Evolutionary conservation across 2,329 filamentous ascomycete species (phyloP), one percentile per base, ranked within the genome.

Genomic region (Botryotinia narcissicola): DNA sequence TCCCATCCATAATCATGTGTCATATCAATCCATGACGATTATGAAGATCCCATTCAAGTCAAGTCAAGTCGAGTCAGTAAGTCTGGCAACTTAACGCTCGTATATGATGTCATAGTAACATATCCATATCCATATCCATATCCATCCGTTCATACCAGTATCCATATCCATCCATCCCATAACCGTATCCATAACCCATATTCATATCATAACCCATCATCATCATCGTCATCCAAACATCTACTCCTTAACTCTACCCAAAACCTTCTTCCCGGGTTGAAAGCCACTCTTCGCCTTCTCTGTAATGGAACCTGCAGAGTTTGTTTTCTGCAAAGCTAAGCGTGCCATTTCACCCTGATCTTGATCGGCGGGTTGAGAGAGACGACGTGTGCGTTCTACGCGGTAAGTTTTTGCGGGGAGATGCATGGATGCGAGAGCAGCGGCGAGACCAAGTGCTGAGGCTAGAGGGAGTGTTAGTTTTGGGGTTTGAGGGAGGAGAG

Each of bases 321-420:
- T 67, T 2, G 70, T 72, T 32, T 72, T 72, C 18, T 72, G 60
- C n/a, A 72, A 44, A 6, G 70, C 44, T 12, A 72, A 63, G 12
- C 70, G 70, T 18, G 60, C 14, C 70, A 72, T 59, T 25, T 72
- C 70, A 9, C 44, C 35, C 18, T 72, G 60, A 2, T 66, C 48
- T 42, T 72, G 60, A 20, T 63, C 44, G 4, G 70, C 70, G 4
- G 70, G 46, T 44, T 72, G 70, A 2, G 70, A 72, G 37, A 72
- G 70, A 25, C 70, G 70, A 6, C 70, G 70, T 8, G n/a, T 67
- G 22, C 70, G 70, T 35, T 72, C 70, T 20, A 72, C 70, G 37
- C 70, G 70, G 29, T 72, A 72, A 29, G 18, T 54, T 59, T 72
- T 72, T n/a, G 70, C 46, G 4, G 70, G 70, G 20, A 72, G 70